Evolutionary conservation across 1,284 basidiomycete species (phyloP), one percentile per base, ranked within the genome.

Genomic region (Malassezia dermatis): DNA sequence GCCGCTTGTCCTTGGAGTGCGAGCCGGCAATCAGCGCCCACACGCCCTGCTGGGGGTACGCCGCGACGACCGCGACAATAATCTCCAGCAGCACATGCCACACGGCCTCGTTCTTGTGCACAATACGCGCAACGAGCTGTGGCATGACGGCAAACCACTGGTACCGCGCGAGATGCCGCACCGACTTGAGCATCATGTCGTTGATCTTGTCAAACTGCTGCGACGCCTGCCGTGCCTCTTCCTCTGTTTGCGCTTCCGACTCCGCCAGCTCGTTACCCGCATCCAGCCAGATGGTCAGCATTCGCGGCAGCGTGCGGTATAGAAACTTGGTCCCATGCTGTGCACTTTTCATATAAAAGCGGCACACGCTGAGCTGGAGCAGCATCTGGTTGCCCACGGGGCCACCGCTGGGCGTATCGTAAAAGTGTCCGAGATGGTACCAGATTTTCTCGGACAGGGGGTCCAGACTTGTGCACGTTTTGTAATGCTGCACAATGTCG

Each of bases 271-370:
- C 67, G 69, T 91, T 89, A n/a, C 86, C 90, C 57, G 88, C 77
- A 70, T 96, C 90, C 48, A 98, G 79, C 91, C 93, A 99, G 40
- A 99, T 82, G 0, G 91, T 98, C 12, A 98, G 80, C 60, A 96
- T 80, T 32, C 94, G 83, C 0, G 94, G 93, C 65, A 98, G 82
- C 0, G 89, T 91, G 73, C 95, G 91, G 75, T 93, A 98, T 46
- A 95, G 86, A 75, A 86, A 96, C 78, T 98, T 98, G 42, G 90
- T 89, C 11, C 94, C 94, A 65, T 81, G 78, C 64, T 80, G 79
- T 51, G 93, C 83, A 0, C 90, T 86, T 60, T 81, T 83, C 4
- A 81, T 79, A 66, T 86, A 95, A 47, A 84, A 80, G 61, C 80
- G 64, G 86, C 79, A 8, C 82, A 88, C 58, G 80, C 80, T 34